A percentile compares a stretch with the other conserved stretches of the same genome.
Conservation (phyloP, 345 rosid species). For the Diplotaxis tenuifolia region DNA sequence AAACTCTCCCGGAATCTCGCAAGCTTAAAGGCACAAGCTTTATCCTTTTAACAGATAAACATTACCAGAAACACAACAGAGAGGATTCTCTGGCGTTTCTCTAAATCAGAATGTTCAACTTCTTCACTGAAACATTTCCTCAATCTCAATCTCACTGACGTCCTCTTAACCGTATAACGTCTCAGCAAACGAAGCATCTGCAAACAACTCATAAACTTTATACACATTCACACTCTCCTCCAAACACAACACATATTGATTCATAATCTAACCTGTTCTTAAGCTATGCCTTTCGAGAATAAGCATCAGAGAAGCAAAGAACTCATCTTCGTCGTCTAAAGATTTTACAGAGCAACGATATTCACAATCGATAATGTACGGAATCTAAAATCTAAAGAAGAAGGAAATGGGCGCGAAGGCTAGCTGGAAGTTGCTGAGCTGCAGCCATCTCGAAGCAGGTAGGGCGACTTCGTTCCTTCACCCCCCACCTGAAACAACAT, state of each 20-base stretch:
- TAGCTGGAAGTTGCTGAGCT: constrained; percentile 96
- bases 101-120: constrained; percentile 62
- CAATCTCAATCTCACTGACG: constrained; percentile 58
- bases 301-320: constrained; percentile 83
- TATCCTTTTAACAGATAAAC: neutral
- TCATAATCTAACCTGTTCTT: constrained; percentile 64
- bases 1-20: constrained; percentile 85
- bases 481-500: no score
- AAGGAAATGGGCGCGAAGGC: constrained; percentile 93
- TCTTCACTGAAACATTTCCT: constrained; percentile 50
- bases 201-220: neutral
- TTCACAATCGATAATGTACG: no score
- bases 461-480: no score
- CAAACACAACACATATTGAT: neutral
- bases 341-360: constrained; percentile 80
- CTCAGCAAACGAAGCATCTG: constrained; percentile 97
- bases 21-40: neutral
- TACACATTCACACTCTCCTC: neutral
- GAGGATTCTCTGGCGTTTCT: constrained; percentile 77
- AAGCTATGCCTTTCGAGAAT: constrained; percentile 92
- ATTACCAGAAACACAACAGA: constrained; percentile 92
- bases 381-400: no score
- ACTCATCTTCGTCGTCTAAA: constrained; percentile 91
- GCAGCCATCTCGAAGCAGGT: constrained; percentile 99
- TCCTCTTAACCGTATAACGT: constrained; percentile 92